Evolutionary conservation across 495 filamentous ascomycete genomes (phyloP).

Genomic region (Lasiosphaeria miniovina): DNA sequence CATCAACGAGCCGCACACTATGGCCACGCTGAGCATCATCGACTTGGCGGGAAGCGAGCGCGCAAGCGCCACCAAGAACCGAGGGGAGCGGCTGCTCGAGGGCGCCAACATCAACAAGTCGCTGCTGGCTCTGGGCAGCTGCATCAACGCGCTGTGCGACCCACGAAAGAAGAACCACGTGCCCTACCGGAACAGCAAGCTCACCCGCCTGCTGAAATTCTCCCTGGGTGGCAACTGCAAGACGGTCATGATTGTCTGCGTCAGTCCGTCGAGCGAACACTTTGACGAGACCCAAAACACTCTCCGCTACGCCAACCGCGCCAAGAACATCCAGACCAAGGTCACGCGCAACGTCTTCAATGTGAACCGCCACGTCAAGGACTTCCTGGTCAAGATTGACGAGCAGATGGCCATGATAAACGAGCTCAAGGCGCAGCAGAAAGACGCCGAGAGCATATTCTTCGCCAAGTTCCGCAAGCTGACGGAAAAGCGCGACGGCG

Average conservation of each 20-base stretch:
- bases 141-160: conserved; percentile 98
- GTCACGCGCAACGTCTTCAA: conserved; percentile 98
- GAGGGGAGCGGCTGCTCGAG: conserved; percentile 86
- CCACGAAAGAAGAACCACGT: conserved; percentile 89
- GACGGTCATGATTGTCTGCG: conserved; percentile 99
- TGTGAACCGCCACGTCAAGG: conserved; percentile 98
- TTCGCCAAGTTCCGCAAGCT: conserved; percentile 90
- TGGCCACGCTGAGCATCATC: conserved; percentile 97
- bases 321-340: conserved; percentile 99
- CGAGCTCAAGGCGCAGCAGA: conserved; percentile 87
- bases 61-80: conserved; percentile 94
- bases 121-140: conserved; percentile 88
- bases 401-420: conserved; percentile 92
- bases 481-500: conserved; percentile 72
- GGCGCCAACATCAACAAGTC: conserved; percentile 99
- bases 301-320: conserved; percentile 92
- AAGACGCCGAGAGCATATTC: conserved; percentile 79
- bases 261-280: conserved; percentile 93
- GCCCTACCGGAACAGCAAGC: conserved; percentile 95
- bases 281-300: conserved; percentile 99
- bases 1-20: conserved; percentile 91
- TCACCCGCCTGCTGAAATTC: conserved; percentile 95
- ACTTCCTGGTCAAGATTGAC: conserved; percentile 95
- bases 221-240: conserved; percentile 96
- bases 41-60: conserved; percentile 95